Evolutionary conservation across 2,329 filamentous ascomycete species (phyloP).

Genomic region (Aspergillus sp.): DNA sequence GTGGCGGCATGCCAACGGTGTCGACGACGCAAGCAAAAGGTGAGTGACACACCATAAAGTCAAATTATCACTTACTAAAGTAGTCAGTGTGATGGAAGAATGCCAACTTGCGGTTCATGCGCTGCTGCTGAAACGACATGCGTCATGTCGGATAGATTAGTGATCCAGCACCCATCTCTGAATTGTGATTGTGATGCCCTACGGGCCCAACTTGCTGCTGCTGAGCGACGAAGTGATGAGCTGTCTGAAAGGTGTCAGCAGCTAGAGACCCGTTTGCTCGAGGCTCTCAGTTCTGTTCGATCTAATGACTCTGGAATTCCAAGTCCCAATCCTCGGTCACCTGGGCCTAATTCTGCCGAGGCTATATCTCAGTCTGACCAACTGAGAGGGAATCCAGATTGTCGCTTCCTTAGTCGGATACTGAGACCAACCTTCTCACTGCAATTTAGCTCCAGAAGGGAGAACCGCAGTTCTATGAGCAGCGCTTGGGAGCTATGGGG

Average conservation of each 20-base stretch:
- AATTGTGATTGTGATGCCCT: constrained; percentile 8
- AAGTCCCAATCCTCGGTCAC: background rate
- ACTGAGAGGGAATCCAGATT: background rate
- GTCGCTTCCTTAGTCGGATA: constrained; percentile 1
- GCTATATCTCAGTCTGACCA: background rate
- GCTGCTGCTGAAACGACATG: background rate
- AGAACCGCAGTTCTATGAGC: constrained; percentile 14
- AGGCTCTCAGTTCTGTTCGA: background rate
- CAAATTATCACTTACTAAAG: background rate
- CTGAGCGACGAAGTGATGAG: constrained; percentile 1
- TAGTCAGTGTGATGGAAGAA: constrained; percentile 5
- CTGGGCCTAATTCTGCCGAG: background rate
- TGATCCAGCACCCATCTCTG: background rate
- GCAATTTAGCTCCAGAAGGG: background rate
- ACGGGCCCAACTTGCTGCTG: background rate
- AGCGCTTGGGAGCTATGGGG: constrained; percentile 19
- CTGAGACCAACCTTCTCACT: constrained; percentile 6
- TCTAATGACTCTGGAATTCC: background rate
- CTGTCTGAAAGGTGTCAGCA: constrained; percentile 1
- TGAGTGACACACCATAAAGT: background rate
- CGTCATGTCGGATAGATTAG: constrained; percentile 5
- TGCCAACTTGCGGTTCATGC: constrained; percentile 8
- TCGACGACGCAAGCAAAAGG: constrained; percentile 18
- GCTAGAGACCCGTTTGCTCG: background rate
- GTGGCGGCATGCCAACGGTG: constrained; percentile 25